These are phyloP conservation scores for Agrocybe pediades DNA, from an alignment of 768 basidiomycete genomes.

Conservation along the genomic window DNA sequence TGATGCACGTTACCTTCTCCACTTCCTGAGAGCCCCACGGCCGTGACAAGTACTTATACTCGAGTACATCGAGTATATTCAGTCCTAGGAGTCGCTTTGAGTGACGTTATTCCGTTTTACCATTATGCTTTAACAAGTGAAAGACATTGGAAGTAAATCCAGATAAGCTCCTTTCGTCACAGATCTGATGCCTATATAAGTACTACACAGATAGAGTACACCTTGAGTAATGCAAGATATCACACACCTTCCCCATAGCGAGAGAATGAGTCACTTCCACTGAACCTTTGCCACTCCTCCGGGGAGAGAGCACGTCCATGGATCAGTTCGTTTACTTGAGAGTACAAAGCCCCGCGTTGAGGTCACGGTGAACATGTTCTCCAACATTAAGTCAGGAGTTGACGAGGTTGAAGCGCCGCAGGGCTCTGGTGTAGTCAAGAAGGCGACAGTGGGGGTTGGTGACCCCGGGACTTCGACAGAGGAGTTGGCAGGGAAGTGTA, in stretches of 20 bases:
- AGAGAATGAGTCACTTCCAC: not conserved
- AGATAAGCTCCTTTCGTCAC: too few relatives aligned
- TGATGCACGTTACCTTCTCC: too few relatives aligned
- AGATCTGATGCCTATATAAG: too few relatives aligned
- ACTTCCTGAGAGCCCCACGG: too few relatives aligned
- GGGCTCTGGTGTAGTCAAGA: not conserved
- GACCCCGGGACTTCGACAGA: constrained; percentile 2
- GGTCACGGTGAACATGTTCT: constrained; percentile 16
- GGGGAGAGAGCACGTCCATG: constrained; percentile 14
- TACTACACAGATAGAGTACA: too few relatives aligned
- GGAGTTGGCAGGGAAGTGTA: constrained; percentile 32
- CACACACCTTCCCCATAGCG: not conserved
- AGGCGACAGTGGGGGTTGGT: not conserved
- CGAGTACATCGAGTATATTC: too few relatives aligned
- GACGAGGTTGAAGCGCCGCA: not conserved
- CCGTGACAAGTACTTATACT: too few relatives aligned
- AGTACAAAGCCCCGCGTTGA: constrained; percentile 16
- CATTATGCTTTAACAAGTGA: too few relatives aligned
- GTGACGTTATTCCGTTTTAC: too few relatives aligned
- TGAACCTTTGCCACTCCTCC: constrained; percentile 1
- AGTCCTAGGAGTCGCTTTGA: too few relatives aligned
- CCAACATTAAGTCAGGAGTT: not conserved
- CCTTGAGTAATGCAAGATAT: too few relatives aligned
- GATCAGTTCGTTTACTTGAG: not conserved
- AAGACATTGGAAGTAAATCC: too few relatives aligned